These are phyloP conservation scores for Termitomyces sp. DNA, from an alignment of 768 basidiomycete species.

Conservation along the genomic window DNA sequence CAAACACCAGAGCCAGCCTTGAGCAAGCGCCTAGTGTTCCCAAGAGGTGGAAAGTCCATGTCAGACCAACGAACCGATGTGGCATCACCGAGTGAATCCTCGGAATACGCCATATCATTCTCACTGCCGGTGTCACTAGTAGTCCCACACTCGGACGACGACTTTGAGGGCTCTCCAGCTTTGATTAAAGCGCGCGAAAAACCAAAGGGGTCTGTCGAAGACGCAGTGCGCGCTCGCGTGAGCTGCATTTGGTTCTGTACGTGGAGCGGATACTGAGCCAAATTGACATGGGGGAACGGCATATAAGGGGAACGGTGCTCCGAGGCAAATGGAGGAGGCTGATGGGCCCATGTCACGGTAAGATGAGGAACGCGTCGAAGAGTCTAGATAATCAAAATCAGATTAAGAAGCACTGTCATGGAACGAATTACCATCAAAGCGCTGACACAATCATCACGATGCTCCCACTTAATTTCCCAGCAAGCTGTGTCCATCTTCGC, in stretches of 20 bases:
- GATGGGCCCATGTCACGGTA: conserved; percentile 80
- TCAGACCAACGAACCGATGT: conserved; percentile 28
- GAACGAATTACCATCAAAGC: conserved; percentile 56
- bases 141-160: conserved; percentile 7
- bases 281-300: conserved; percentile 16
- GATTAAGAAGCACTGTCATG: conserved; percentile 1
- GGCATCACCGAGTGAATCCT: background rate
- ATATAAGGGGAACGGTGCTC: conserved; percentile 18
- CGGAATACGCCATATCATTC: conserved; percentile 5
- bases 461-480: conserved; percentile 80
- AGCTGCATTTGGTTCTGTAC: conserved; percentile 21
- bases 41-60: conserved; percentile 34
- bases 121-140: conserved; percentile 8
- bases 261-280: conserved; percentile 29
- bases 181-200: conserved; percentile 5
- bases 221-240: conserved; percentile 10
- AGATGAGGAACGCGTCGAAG: conserved; percentile 69
- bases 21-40: conserved; percentile 22
- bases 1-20: conserved; percentile 25
- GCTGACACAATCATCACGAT: conserved; percentile 70
- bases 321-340: conserved; percentile 29
- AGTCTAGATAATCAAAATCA: conserved; percentile 40
- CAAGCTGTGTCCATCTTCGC: conserved; percentile 54
- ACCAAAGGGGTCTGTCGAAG: conserved; percentile 12
- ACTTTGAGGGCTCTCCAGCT: background rate